Evolutionary conservation across 805 yeast species (phyloP).

Genomic region (Nakazawaea wickerhamii): DNA sequence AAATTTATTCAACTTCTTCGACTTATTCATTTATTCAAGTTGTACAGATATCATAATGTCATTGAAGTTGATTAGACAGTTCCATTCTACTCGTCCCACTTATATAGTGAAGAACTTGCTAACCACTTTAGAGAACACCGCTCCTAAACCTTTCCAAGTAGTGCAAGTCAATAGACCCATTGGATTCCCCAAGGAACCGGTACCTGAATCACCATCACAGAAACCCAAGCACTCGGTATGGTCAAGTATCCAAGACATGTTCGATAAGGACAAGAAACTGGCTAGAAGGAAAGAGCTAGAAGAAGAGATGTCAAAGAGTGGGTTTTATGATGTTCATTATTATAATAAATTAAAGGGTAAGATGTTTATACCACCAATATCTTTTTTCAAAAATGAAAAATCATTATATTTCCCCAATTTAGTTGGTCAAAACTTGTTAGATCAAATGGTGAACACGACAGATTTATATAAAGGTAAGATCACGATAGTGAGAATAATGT

Average conservation of each 20-base stretch:
- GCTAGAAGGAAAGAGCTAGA: slow-evolving; percentile 49
- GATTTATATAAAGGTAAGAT: slow-evolving; percentile 44
- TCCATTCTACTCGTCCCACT: slow-evolving; percentile 1
- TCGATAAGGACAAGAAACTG: slow-evolving; percentile 42
- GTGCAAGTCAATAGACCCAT: slow-evolving; percentile 14
- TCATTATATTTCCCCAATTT: slow-evolving; percentile 83
- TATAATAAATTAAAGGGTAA: slow-evolving; percentile 78
- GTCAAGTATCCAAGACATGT: slow-evolving; percentile 31
- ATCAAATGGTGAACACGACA: slow-evolving; percentile 24
- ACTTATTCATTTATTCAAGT: no score
- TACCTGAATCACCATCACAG: neutral
- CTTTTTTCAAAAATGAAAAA: slow-evolving; percentile 67
- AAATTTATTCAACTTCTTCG: neutral
- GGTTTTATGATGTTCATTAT: slow-evolving; percentile 59
- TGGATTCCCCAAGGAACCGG: slow-evolving; percentile 12
- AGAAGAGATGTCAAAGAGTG: slow-evolving; percentile 59
- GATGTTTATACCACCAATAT: slow-evolving; percentile 75
- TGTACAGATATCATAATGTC: neutral
- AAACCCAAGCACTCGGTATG: slow-evolving; percentile 16
- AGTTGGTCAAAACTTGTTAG: slow-evolving; percentile 33
- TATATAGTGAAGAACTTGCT: slow-evolving; percentile 6
- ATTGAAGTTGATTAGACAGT: slow-evolving; percentile 1
- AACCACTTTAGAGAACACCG: slow-evolving; percentile 14
- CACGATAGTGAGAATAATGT: slow-evolving; percentile 59
- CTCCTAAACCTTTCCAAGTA: slow-evolving; percentile 14